Evolutionary conservation across 768 basidiomycete species (phyloP).

Genomic region (Suillus weaverae): DNA sequence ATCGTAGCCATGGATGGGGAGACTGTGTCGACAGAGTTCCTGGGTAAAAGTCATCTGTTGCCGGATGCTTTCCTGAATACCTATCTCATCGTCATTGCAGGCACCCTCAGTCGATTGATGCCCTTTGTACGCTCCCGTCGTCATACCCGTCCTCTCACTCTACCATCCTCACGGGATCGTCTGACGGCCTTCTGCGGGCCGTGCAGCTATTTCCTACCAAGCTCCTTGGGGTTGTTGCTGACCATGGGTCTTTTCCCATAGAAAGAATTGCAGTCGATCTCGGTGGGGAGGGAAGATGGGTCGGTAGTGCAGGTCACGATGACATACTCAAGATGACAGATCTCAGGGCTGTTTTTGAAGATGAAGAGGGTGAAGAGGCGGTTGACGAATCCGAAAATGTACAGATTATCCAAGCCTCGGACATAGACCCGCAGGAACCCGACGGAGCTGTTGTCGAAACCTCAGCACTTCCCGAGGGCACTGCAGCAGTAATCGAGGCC

Average conservation of each 20-base stretch:
- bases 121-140: constrained; percentile 72
- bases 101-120: constrained; percentile 89
- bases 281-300: constrained; percentile 68
- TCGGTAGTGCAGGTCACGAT: constrained; percentile 93
- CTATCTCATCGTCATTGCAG: constrained; percentile 40
- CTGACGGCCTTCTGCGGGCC: constrained; percentile 87
- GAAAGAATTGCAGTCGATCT: constrained; percentile 77
- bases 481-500: constrained; percentile 15
- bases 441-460: constrained; percentile 17
- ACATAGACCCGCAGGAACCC: constrained; percentile 17
- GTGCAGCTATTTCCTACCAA: constrained; percentile 88
- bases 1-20: constrained; percentile 82
- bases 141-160: constrained; percentile 61
- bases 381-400: constrained; percentile 27
- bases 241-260: constrained; percentile 90
- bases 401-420: constrained; percentile 16
- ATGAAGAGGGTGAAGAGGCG: constrained; percentile 29
- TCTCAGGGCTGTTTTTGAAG: constrained; percentile 70
- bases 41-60: constrained; percentile 52
- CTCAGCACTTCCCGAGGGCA: constrained; percentile 13
- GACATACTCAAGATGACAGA: constrained; percentile 84
- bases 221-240: constrained; percentile 84
- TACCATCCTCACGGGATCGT: constrained; percentile 85
- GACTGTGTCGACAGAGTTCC: constrained; percentile 91
- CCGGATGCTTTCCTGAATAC: not conserved